Evolutionary conservation across 78 protist genomes (phyloP), one percentile per base, ranked within the genome.

Genomic region (Capsaspora owczarzaki): DNA sequence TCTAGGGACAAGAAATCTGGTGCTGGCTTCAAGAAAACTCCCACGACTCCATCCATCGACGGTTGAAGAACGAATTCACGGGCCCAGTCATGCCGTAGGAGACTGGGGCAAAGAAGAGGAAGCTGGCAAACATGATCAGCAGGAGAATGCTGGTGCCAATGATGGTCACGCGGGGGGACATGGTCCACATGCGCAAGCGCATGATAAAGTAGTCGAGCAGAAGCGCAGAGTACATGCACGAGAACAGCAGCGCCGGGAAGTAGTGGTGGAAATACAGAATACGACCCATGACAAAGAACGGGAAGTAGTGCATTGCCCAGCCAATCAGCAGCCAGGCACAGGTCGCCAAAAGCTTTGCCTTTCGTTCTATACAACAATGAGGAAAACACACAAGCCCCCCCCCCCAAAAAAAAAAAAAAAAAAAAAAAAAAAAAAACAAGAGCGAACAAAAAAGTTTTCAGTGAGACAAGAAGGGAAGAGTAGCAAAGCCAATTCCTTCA

Each of bases 231-330:
- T 29, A 51, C 49, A 37, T 63, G 53, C 25, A 37, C 53, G 33
- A 41, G 5, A 69, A 69, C 23, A 69, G 49, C 3, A 69, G 44
- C 5, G 72, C 76, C 12, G 85, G 85, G 33, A 71, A 47, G 38
- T 82, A 82, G 43, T 82, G 85, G 74, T 82, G 85, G 0, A 82
- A 72, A 70, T 82, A 82, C 42, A 72, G 68, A 2, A 82, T 79
- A 31, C 85, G 85, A 23, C 43, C 49, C 85, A 82, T 82, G 38
- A 44, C 5, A 47, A 29, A 82, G 25, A 82, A 82, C n/a, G 85
- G 85, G 44, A 70, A 0, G 56, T 82, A 82, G 37, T 82, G 85
- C 31, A 82, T 29, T 2, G 68, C 53, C 33, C 38, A 82, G 44
- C 53, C 78, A 20, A 74, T 35, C 33, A 72, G 44, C 29, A 82